A percentile compares a stretch with the other conserved stretches of the same genome.
phyloP scores from a whole-genome alignment of 495 filamentous ascomycete genomes.

The Tuber melanosporum region DNA sequence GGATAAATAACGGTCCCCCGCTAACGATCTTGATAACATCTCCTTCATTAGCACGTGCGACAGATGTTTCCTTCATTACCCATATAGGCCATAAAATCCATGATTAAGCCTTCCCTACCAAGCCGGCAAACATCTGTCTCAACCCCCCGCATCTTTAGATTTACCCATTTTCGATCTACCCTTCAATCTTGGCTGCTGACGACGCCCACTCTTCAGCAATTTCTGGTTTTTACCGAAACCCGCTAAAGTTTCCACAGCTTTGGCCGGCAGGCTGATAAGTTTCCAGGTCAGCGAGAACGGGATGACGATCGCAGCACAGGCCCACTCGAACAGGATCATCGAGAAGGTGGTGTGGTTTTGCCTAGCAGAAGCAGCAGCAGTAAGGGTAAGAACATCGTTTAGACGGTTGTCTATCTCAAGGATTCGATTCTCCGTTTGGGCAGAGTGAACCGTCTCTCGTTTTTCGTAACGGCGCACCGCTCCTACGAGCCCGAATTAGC shows the following conservation, averaged over 20 bases:
- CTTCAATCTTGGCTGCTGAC: background rate
- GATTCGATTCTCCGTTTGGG: constrained; percentile 70
- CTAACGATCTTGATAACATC: background rate
- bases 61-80: background rate
- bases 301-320: constrained; percentile 22
- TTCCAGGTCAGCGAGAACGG: constrained; percentile 30
- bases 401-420: constrained; percentile 61
- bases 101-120: background rate
- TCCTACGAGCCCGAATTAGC: constrained; percentile 17
- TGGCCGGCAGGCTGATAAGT: constrained; percentile 31
- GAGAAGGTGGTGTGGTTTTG: constrained; percentile 19
- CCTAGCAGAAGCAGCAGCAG: constrained; percentile 44
- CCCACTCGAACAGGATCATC: constrained; percentile 23
- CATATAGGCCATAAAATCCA: background rate
- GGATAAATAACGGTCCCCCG: constrained; percentile 2
- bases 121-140: background rate
- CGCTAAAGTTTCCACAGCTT: constrained; percentile 15
- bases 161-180: background rate
- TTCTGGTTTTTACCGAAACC: constrained; percentile 5
- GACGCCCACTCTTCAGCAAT: background rate
- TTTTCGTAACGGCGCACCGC: constrained; percentile 95
- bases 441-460: constrained; percentile 61
- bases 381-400: constrained; percentile 70
- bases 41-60: constrained; percentile 1
- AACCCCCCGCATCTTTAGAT: constrained; percentile 4